A percentile compares a stretch with the other conserved stretches of the same genome.
phyloP scores from a whole-genome alignment of 192 early-diverging fungal genomes.

The Thamnidium elegans region DNA sequence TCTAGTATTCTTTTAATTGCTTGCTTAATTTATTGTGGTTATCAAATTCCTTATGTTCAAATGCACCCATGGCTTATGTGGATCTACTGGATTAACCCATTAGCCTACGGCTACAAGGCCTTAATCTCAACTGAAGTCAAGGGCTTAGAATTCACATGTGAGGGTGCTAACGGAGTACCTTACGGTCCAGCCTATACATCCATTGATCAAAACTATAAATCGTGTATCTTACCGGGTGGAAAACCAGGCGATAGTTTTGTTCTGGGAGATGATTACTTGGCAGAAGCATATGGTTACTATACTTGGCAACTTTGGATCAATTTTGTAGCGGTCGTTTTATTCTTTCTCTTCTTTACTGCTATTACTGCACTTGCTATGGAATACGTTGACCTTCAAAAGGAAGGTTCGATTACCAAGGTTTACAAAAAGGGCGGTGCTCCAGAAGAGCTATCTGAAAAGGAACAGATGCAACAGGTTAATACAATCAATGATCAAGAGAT shows the following conservation, averaged over 20 bases:
- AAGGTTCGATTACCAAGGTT: conserved; percentile 50
- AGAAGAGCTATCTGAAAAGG: conserved; percentile 6
- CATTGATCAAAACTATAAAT: conserved; percentile 45
- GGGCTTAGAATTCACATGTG: conserved; percentile 26
- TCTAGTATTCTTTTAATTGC: conserved; percentile 56
- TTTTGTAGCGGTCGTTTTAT: conserved; percentile 40
- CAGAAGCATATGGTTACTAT: conserved; percentile 46
- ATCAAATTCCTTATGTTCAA: conserved; percentile 54
- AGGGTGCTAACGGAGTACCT: conserved; percentile 37
- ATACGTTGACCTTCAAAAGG: conserved; percentile 58
- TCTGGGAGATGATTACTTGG: conserved; percentile 52
- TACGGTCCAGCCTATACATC: conserved; percentile 47
- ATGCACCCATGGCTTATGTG: conserved; percentile 63
- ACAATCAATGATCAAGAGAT: conserved; percentile 14
- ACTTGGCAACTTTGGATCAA: conserved; percentile 50
- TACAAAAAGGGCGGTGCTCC: conserved; percentile 41
- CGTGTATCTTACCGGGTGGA: conserved; percentile 58
- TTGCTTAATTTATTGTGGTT: conserved; percentile 59
- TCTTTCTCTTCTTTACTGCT: conserved; percentile 40
- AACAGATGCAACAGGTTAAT: not conserved
- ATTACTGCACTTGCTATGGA: conserved; percentile 54
- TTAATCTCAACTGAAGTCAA: conserved; percentile 71
- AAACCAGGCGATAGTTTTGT: conserved; percentile 46
- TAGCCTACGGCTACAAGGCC: conserved; percentile 67
- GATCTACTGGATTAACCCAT: conserved; percentile 69